Percentiles rank a stretch among this genome's conserved stretches.
phyloP scores from a whole-genome alignment of 1,139 yeast genomes.

The Geotrichum siamense region DNA sequence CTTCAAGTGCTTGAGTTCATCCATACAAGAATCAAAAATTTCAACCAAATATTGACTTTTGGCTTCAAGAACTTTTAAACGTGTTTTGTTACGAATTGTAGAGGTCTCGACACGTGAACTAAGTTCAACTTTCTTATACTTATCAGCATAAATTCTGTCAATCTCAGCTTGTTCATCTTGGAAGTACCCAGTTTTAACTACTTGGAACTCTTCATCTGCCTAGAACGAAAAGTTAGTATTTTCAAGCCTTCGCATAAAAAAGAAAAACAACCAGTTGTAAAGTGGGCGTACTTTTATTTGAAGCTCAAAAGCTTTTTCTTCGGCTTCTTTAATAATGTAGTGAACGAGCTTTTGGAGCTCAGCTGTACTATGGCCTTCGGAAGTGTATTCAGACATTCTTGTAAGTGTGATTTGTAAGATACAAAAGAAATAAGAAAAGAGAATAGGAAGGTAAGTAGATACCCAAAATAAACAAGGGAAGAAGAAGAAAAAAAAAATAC shows the following conservation, averaged over 20 bases:
- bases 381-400: constrained; percentile 11
- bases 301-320: constrained; percentile 96
- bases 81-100: constrained; percentile 88
- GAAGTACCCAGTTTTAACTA: constrained; percentile 91
- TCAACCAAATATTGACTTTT: constrained; percentile 75
- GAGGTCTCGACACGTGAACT: constrained; percentile 95
- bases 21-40: constrained; percentile 64
- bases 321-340: constrained; percentile 97
- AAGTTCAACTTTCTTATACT: constrained; percentile 83
- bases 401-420: neutral
- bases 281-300: constrained; percentile 51
- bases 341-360: constrained; percentile 98
- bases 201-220: constrained; percentile 97
- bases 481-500: no score
- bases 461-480: no score
- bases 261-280: neutral
- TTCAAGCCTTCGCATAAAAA: neutral
- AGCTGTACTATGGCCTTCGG: constrained; percentile 42
- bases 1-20: constrained; percentile 50
- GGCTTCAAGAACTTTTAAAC: constrained; percentile 81
- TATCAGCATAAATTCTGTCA: constrained; percentile 71
- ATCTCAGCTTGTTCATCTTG: constrained; percentile 87
- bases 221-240: neutral
- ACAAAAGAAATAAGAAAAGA: neutral
- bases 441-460: neutral